Conservation (phyloP, 352 stramenopile genomes). For the Phytopythium aichiense region DNA sequence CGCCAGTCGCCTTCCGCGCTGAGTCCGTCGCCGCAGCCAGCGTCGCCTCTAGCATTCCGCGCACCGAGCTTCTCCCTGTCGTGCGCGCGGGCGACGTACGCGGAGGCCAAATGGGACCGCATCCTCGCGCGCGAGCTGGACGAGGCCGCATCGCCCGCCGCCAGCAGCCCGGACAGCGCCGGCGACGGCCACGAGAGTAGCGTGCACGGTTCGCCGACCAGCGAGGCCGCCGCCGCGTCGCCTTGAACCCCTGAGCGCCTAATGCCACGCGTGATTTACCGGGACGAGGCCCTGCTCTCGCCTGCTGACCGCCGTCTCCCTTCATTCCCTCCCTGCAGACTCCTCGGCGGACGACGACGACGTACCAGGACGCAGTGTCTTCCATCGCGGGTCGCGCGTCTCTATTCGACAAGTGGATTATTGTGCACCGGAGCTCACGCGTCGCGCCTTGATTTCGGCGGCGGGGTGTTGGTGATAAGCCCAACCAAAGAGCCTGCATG, state of each 20-base stretch:
- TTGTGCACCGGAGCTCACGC: neutral
- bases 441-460: neutral
- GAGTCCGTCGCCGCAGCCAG: neutral
- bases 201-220: neutral
- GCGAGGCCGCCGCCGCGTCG: neutral
- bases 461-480: too few relatives aligned
- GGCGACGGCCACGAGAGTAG: neutral
- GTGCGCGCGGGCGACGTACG: conserved; percentile 25
- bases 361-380: neutral
- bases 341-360: neutral
- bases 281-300: neutral
- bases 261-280: neutral
- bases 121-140: conserved; percentile 46
- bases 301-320: neutral
- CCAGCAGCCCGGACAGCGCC: neutral
- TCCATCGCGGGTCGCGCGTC: neutral
- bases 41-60: neutral
- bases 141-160: neutral
- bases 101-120: conserved; percentile 74
- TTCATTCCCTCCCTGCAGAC: neutral
- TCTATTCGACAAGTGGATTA: neutral
- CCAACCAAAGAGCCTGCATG: too few relatives aligned
- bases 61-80: neutral
- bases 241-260: neutral
- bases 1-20: too few relatives aligned